Evolutionary conservation across 169 alveolate genomes (phyloP), one percentile per base, ranked within the genome.

Genomic region (Perkinsus chesapeaki): DNA sequence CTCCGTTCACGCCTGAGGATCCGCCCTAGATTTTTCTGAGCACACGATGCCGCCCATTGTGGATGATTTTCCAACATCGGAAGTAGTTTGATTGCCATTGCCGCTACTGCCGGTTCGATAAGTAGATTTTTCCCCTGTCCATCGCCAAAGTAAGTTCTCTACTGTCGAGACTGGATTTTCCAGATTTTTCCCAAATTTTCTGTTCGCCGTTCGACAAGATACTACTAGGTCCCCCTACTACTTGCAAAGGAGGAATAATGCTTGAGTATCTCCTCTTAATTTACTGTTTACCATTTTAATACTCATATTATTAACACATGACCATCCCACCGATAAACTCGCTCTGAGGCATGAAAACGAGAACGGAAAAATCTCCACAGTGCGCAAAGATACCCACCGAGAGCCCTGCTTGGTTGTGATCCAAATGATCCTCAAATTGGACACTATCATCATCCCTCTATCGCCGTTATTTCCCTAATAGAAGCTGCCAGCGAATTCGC

Each of bases 401-500:
- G 94, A 94, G n/a, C 92, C 43, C 37, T 93, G 91, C 43, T 39
- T 27, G 92, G 94, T 95, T 34, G 94, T 92, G 36, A 91, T 93
- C 96, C 97, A 94, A 0, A 95, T 48, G 0, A 94, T 93, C 60
- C 98, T 91, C 34, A 97, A 94, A 92, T 97, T 97, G 37, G 98
- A 95, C 48, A 97, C 96, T 43, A 96, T 91, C 36, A 97, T 92
- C 90, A 93, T 94, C 90, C 98, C 98, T 72, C 95, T 93, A 39
- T 96, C 97, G 73, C 98, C 98, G 92, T 95, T 96, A 93, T 97
- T 97, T 27, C 97, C 98, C 93, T 96, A 48, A 39, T 39, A 7
- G 36, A 48, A 20, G 0, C 39, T 0, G n/a, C 39, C 16, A 39
- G n/a, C n/a, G 5, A 39, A n/a, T 19, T 0, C 36, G 43, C 19